A percentile compares a stretch with the other conserved stretches of the same genome.
Evolutionary conservation across 2,329 filamentous ascomycete genomes (phyloP).

Genomic region (Fusarium lateritium): DNA sequence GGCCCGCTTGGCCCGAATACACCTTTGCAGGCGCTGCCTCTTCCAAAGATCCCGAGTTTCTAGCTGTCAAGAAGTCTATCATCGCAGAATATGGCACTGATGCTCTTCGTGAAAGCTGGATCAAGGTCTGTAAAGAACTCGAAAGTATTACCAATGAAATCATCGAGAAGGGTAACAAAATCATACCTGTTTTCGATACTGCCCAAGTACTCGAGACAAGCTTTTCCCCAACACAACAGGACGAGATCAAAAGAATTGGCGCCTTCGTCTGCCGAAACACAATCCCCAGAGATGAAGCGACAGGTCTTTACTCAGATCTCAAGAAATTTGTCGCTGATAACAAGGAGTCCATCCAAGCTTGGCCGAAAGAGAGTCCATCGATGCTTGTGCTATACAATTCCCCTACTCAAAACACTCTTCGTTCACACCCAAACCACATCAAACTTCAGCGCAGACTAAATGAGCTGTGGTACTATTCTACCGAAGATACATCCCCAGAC

Average conservation of each 20-base stretch:
- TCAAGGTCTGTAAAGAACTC: not conserved
- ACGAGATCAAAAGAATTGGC: constrained; percentile 1
- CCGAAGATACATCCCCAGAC: rapidly evolving
- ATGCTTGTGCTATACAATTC: constrained; percentile 15
- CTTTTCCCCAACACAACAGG: not conserved
- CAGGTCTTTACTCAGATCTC: not conserved
- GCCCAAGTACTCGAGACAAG: not conserved
- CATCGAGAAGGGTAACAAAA: not conserved
- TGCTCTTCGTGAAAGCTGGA: not conserved
- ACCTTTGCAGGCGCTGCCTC: not conserved
- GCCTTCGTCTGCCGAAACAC: constrained; percentile 4
- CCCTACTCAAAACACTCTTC: not conserved
- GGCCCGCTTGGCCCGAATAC: constrained; percentile 5
- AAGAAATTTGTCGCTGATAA: constrained; percentile 5
- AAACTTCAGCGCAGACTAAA: constrained; percentile 1
- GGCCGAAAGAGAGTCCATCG: constrained; percentile 17
- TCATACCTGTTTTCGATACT: not conserved
- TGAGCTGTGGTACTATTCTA: not conserved
- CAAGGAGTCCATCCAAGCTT: constrained; percentile 5
- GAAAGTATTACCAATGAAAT: constrained; percentile 3
- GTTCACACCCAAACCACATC: constrained; percentile 1
- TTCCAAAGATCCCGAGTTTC: constrained; percentile 9
- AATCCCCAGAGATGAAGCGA: not conserved
- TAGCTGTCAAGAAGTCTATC: constrained; percentile 1
- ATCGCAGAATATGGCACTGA: not conserved